Percentiles rank a stretch among this genome's conserved stretches.
Evolutionary conservation across 163 green algal species (phyloP).

Genomic region (Scenedesmus sp.): DNA sequence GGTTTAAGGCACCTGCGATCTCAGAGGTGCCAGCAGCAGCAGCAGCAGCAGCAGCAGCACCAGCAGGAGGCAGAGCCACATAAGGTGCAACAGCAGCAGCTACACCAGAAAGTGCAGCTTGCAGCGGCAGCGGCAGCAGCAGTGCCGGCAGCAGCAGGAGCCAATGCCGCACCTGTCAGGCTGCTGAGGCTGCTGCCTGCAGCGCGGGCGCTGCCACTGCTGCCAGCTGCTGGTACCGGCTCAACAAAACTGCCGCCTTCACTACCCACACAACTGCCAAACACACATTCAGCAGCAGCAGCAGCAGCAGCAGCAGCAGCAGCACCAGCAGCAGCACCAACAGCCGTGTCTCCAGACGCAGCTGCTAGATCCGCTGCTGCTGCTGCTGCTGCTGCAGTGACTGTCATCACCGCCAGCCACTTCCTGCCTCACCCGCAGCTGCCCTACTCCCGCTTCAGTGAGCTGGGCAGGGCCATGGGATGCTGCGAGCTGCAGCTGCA

Average conservation of each 20-base stretch:
- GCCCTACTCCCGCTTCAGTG: constrained; percentile 49
- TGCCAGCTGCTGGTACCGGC: not conserved
- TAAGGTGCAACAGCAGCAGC: not conserved
- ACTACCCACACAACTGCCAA: not conserved
- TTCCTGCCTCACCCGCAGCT: constrained; percentile 70
- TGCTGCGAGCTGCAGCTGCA: constrained; percentile 59
- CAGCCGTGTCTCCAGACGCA: not conserved
- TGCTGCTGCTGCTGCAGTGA: constrained; percentile 28
- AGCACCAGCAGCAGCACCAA: constrained; percentile 33
- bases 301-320: not conserved
- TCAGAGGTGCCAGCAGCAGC: not conserved
- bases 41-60: not conserved
- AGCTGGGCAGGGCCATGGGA: constrained; percentile 68
- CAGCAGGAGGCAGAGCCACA: too few relatives aligned
- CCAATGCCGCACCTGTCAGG: not conserved
- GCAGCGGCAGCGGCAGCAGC: constrained; percentile 2
- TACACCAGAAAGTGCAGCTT: not conserved
- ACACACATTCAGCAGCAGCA: not conserved
- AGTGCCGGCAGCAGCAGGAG: not conserved
- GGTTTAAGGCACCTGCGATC: not conserved
- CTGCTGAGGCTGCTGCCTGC: not conserved
- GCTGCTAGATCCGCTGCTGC: not conserved
- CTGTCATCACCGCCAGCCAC: constrained; percentile 68
- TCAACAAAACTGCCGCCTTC: not conserved
- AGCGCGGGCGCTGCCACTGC: not conserved